Evolutionary conservation across 2,329 filamentous ascomycete species (phyloP).

Genomic region (Plenodomus lindquistii): DNA sequence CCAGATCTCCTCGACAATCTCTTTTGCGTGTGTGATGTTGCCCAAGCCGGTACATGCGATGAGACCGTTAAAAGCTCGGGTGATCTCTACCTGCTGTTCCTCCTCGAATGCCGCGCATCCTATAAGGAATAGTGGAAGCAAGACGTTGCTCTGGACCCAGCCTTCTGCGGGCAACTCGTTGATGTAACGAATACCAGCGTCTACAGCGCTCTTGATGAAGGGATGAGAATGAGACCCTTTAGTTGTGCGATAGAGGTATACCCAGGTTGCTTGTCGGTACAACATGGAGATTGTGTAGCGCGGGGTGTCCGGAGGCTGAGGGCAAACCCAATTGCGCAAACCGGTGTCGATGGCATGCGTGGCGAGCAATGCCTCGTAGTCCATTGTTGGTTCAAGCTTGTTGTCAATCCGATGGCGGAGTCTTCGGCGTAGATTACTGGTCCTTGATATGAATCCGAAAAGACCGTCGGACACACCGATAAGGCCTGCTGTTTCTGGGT

Average conservation of each 20-base stretch:
- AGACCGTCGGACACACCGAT: slow-evolving; percentile 82
- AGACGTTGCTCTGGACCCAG: slow-evolving; percentile 61
- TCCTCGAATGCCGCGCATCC: slow-evolving; percentile 63
- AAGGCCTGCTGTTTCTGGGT: slow-evolving; percentile 62
- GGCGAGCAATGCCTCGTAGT: slow-evolving; percentile 72
- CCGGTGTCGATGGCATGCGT: slow-evolving; percentile 76
- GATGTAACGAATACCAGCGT: slow-evolving; percentile 61
- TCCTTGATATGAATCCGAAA: slow-evolving; percentile 76
- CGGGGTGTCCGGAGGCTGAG: slow-evolving; percentile 54
- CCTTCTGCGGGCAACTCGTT: slow-evolving; percentile 58
- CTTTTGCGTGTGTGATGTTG: slow-evolving; percentile 61
- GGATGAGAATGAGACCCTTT: slow-evolving; percentile 59
- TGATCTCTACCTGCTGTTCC: slow-evolving; percentile 59
- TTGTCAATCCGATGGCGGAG: slow-evolving; percentile 70
- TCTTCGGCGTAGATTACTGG: slow-evolving; percentile 74
- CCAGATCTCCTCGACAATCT: slow-evolving; percentile 62
- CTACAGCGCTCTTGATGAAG: slow-evolving; percentile 61
- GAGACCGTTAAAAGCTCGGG: slow-evolving; percentile 57
- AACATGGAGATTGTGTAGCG: slow-evolving; percentile 62
- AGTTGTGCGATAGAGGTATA: slow-evolving; percentile 66
- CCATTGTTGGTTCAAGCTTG: slow-evolving; percentile 68
- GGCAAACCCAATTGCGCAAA: slow-evolving; percentile 74
- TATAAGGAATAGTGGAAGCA: slow-evolving; percentile 65
- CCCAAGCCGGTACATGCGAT: slow-evolving; percentile 61
- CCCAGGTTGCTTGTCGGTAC: slow-evolving; percentile 66